These are phyloP conservation scores for Cladophialophora psammophila DNA, from an alignment of 2,329 filamentous ascomycete genomes.

Conservation along the genomic window DNA sequence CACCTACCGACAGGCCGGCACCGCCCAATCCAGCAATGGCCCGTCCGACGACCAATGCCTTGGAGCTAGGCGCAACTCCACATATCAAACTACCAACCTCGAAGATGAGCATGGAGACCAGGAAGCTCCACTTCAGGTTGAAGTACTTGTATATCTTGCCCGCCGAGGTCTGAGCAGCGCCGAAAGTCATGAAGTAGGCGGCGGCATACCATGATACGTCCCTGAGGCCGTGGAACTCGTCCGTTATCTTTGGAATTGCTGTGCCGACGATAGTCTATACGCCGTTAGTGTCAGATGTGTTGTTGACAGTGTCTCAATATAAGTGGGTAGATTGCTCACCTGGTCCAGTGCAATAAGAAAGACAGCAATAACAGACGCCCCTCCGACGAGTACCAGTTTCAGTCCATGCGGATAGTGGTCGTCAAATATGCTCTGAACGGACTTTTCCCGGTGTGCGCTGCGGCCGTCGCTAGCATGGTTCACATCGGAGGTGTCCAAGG, in stretches of 20 bases:
- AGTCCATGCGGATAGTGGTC: too few relatives aligned
- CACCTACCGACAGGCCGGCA: slow-evolving; percentile 50
- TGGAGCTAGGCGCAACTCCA: slow-evolving; percentile 48
- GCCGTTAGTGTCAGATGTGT: too few relatives aligned
- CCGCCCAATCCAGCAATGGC: slow-evolving; percentile 52
- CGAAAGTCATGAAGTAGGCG: slow-evolving; percentile 54
- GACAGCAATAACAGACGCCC: too few relatives aligned
- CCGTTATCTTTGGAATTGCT: slow-evolving; percentile 38
- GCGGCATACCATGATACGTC: slow-evolving; percentile 49
- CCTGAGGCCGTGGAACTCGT: slow-evolving; percentile 48
- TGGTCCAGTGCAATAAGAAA: too few relatives aligned
- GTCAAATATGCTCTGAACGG: too few relatives aligned
- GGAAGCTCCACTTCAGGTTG: slow-evolving; percentile 53
- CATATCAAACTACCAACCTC: slow-evolving; percentile 52
- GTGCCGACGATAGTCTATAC: slow-evolving; percentile 39
- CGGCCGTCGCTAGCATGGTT: too few relatives aligned
- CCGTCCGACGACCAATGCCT: slow-evolving; percentile 51
- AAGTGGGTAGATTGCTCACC: too few relatives aligned
- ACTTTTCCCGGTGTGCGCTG: too few relatives aligned
- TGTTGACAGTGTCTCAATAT: too few relatives aligned
- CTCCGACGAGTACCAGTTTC: too few relatives aligned
- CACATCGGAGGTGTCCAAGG: too few relatives aligned
- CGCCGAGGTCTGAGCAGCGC: slow-evolving; percentile 53
- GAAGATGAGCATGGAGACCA: slow-evolving; percentile 51
- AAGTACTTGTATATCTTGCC: slow-evolving; percentile 58